A percentile compares a stretch with the other conserved stretches of the same genome.
Conservation (phyloP, 129 eudicot genomes). For the Lactuca saligna region DNA sequence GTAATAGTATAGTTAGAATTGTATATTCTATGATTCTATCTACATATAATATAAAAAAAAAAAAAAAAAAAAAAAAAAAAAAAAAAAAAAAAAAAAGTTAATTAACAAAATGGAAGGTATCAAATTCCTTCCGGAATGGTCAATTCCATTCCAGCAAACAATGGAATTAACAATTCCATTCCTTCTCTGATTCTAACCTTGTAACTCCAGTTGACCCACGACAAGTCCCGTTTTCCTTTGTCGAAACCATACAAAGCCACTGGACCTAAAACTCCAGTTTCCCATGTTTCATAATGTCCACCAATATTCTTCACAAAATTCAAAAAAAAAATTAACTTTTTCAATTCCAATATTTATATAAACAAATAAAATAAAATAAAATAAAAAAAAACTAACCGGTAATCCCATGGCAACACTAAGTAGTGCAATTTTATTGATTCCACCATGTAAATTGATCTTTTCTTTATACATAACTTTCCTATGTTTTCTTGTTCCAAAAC, state of each 20-base stretch:
- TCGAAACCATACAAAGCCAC: constrained; percentile 82
- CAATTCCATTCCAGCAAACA: no score
- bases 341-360: not conserved
- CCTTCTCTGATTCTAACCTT: constrained; percentile 42
- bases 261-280: constrained; percentile 83
- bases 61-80: no score
- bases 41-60: no score
- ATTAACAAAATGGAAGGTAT: no score
- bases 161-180: no score
- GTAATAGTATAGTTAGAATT: no score
- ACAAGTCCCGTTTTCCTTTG: constrained; percentile 72
- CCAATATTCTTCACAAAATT: constrained; percentile 67
- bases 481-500: constrained; percentile 71
- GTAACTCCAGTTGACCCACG: constrained; percentile 87
- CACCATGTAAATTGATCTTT: constrained; percentile 67
- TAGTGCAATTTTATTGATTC: constrained; percentile 69
- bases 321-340: not conserved
- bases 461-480: constrained; percentile 55
- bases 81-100: no score
- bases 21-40: no score
- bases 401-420: constrained; percentile 96
- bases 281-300: constrained; percentile 87
- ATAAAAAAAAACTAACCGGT: constrained; percentile 58
- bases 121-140: no score
- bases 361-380: not conserved